These are phyloP conservation scores for Typha latifolia DNA, from an alignment of 176 grass and related monocot genomes.

Conservation along the genomic window DNA sequence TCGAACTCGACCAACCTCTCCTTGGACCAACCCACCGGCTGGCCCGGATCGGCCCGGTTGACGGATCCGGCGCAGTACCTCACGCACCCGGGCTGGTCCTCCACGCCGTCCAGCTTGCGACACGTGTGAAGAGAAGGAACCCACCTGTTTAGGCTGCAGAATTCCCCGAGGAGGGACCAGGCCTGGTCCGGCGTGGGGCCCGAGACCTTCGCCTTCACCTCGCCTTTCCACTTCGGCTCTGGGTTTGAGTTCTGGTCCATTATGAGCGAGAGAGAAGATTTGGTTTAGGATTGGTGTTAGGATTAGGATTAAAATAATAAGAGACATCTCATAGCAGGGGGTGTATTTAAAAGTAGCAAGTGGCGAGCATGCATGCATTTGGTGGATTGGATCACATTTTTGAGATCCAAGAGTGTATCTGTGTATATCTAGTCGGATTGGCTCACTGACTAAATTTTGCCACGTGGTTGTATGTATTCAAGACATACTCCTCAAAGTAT, in stretches of 20 bases:
- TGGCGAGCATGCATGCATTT: no score
- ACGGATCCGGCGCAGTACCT: constrained; percentile 58
- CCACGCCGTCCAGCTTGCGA: constrained; percentile 36
- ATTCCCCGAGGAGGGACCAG: constrained; percentile 53
- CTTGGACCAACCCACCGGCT: constrained; percentile 47
- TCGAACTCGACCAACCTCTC: constrained; percentile 49
- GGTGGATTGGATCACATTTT: no score
- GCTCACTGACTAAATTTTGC: no score
- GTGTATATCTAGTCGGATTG: no score
- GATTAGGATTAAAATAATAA: no score
- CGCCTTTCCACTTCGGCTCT: constrained; percentile 32
- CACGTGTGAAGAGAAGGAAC: constrained; percentile 34
- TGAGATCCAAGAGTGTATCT: no score
- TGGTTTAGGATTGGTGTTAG: no score
- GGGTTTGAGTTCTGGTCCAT: not conserved
- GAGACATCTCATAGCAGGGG: no score
- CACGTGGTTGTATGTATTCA: no score
- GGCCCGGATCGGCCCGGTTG: constrained; percentile 28
- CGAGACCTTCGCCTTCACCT: constrained; percentile 31
- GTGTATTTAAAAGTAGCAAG: no score
- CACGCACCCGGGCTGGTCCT: constrained; percentile 45
- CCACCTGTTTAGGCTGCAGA: constrained; percentile 59
- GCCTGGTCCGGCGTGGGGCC: constrained; percentile 37
- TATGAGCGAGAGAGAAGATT: constrained; percentile 4
- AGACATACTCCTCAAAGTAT: no score